phyloP scores from a whole-genome alignment of 2,329 filamentous ascomycete species.

The Phyllosticta capitalensis region DNA sequence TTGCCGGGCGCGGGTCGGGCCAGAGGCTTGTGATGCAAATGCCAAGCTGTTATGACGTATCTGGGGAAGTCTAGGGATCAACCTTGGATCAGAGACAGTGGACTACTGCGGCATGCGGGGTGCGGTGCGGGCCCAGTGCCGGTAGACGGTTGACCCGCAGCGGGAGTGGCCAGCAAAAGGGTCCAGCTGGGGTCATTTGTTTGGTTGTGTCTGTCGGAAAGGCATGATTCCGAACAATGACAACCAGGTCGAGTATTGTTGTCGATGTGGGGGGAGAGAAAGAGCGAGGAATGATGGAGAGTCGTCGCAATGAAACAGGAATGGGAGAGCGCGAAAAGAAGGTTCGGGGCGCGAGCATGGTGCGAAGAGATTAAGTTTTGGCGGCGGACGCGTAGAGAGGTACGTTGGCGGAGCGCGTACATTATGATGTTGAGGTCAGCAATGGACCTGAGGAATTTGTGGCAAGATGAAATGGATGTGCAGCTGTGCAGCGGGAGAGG shows the following conservation, averaged over 20 bases:
- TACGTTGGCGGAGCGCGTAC: neutral
- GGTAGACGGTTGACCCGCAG: neutral
- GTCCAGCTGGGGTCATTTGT: neutral
- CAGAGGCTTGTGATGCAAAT: neutral
- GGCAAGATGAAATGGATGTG: neutral
- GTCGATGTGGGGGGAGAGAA: neutral
- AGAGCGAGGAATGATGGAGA: neutral
- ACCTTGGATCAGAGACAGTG: neutral
- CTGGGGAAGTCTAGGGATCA: neutral
- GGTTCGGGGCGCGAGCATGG: neutral
- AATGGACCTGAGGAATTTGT: neutral
- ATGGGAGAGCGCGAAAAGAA: neutral
- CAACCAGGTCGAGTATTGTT: neutral
- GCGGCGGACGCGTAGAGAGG: neutral
- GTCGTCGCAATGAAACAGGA: neutral
- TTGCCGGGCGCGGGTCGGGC: neutral
- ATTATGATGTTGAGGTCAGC: neutral
- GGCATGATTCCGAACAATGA: neutral
- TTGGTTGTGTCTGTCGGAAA: neutral
- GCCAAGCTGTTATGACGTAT: neutral
- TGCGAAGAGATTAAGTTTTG: neutral
- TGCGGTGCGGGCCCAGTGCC: neutral
- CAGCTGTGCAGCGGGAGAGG: neutral
- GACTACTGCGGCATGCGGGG: no score
- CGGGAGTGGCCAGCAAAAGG: neutral